Evolutionary conservation across 2,329 filamentous ascomycete species (phyloP).

Genomic region (Diaporthe sp.): DNA sequence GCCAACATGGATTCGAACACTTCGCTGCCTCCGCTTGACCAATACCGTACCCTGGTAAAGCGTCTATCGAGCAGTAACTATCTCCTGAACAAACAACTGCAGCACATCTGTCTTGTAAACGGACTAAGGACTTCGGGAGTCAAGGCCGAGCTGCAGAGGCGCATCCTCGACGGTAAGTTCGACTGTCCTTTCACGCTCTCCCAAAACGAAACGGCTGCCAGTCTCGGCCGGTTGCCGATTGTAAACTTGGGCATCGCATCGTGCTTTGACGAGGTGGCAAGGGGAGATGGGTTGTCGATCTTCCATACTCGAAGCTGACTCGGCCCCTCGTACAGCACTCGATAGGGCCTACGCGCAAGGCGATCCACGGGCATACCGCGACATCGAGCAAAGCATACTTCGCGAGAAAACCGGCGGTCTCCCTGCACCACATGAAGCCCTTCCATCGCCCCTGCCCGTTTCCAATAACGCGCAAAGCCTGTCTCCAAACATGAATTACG

Average conservation of each 20-base stretch:
- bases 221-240: background rate
- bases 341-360: slow-evolving; percentile 32
- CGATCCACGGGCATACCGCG: slow-evolving; percentile 27
- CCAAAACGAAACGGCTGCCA: background rate
- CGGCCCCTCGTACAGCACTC: slow-evolving; percentile 36
- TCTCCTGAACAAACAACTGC: slow-evolving; percentile 75
- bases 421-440: slow-evolving; percentile 23
- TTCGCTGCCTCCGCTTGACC: slow-evolving; percentile 50
- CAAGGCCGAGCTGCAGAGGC: slow-evolving; percentile 84
- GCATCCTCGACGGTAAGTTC: slow-evolving; percentile 83
- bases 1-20: slow-evolving; percentile 42
- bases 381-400: slow-evolving; percentile 37
- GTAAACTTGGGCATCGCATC: background rate
- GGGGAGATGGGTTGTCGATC: background rate
- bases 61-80: slow-evolving; percentile 52
- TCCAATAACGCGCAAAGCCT: slow-evolving; percentile 32
- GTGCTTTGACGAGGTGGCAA: background rate
- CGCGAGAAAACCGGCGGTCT: slow-evolving; percentile 38
- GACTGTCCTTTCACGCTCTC: background rate
- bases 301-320: slow-evolving; percentile 32
- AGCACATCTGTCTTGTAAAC: slow-evolving; percentile 82
- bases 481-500: slow-evolving; percentile 34
- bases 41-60: slow-evolving; percentile 61
- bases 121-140: slow-evolving; percentile 84
- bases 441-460: slow-evolving; percentile 18